Evolutionary conservation across 2,329 filamentous ascomycete genomes (phyloP), one percentile per base, ranked within the genome.

Genomic region (Lecanicillium sp.): DNA sequence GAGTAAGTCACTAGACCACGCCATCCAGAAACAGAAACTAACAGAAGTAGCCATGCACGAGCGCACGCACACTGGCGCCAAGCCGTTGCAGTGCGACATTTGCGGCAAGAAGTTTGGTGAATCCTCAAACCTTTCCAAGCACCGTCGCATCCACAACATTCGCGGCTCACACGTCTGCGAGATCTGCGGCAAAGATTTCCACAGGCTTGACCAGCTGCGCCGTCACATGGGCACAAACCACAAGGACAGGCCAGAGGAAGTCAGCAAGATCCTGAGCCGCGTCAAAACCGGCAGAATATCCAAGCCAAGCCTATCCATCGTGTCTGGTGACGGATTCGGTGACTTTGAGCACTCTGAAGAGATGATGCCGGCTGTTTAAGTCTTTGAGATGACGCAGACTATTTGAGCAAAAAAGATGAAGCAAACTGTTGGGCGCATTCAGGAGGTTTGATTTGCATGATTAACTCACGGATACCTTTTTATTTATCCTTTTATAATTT

Each of bases 81-180:
- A 84, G 57, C 81, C 81, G 0, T 64, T 84, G 0, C 63, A 68
- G 37, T 84, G 81, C 53, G 72, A 77, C 2, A 67, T 75, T 23
- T 85, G 81, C 54, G 71, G 69, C 38, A 81, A 79, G 56, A 65
- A 64, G 9, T 85, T 85, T 58, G 74, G 77, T 51, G 80, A 85
- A 59, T 84, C 80, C 0, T 84, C 80, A 4, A 85, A 84, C 55
- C 65, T 84, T 15, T 79, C 80, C 43, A 85, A 84, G 55, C 81
- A 85, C 58, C 73, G 76, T 42, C 78, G 79, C 53, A 84, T 74
- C 7, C 81, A 84, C 55, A 73, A 75, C 12, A 65, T 71, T 27
- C 72, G 72, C 48, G 75, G 75, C 5, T 67, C 69, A 29, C 74
- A 74, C 56, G 64, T 67, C 20, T 84, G 80, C 37, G 60, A 67